Conservation (phyloP, 2,329 filamentous ascomycete genomes). For the Kalaharituber pfeilii region DNA sequence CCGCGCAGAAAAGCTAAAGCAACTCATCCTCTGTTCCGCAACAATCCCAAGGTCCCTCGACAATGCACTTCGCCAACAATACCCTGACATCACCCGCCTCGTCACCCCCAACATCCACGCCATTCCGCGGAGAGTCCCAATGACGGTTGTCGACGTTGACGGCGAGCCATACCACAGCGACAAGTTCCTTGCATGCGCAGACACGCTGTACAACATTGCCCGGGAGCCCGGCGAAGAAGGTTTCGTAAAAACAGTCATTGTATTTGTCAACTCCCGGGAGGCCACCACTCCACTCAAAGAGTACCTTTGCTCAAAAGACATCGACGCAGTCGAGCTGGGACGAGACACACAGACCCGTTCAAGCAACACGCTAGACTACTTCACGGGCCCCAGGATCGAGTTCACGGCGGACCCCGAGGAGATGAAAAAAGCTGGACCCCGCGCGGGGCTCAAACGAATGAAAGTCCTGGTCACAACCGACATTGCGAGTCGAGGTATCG, state of each 20-base stretch:
- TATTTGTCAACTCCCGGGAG: conserved; percentile 94
- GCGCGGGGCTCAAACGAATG: conserved; percentile 29
- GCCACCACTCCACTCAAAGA: conserved; percentile 64
- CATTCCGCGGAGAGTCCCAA: conserved; percentile 82
- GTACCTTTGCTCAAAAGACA: conserved; percentile 67
- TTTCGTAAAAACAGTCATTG: conserved; percentile 68
- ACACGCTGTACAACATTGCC: conserved; percentile 85
- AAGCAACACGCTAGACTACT: conserved; percentile 52
- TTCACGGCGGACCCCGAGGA: conserved; percentile 4
- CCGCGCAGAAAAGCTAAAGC: conserved; percentile 58
- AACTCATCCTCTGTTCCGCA: conserved; percentile 83
- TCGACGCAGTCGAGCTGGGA: conserved; percentile 71
- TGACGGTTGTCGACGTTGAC: conserved; percentile 81
- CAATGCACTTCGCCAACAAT: conserved; percentile 61
- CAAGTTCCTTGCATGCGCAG: conserved; percentile 81
- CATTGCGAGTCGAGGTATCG: conserved; percentile 78
- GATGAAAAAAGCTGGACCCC: conserved; percentile 12
- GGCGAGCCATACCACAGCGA: conserved; percentile 89
- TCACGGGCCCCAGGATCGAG: conserved; percentile 37
- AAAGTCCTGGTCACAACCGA: conserved; percentile 92
- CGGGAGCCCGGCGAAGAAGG: conserved; percentile 48
- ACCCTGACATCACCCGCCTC: conserved; percentile 67
- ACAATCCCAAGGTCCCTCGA: conserved; percentile 87
- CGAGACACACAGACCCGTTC: conserved; percentile 67
- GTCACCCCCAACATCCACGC: conserved; percentile 93